Base-by-base conservation (phyloP, 257 asterid genomes). In the Verbascum thapsus region DNA sequence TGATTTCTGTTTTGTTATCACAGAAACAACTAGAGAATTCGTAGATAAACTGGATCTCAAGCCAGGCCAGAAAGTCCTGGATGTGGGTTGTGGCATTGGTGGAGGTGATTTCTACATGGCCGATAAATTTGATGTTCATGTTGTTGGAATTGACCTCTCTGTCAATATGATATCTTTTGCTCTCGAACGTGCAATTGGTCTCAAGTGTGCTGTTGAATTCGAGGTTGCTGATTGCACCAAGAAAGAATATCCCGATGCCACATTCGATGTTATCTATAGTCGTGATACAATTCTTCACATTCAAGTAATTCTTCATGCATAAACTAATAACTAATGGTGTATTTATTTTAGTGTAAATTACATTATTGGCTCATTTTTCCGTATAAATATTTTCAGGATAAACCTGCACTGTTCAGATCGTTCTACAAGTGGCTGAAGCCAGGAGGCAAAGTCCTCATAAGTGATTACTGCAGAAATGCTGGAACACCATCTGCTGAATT, bases 41-140 rank as follows among this genome's bases (percentile, higher is more conserved):
- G 96, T 90, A 5, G 81, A 68, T 68, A 79, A 74, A 70, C 77
- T 94, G 72, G 80, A 87, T 72, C 99, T 94, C 53, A 76, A 85
- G 80, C 84, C 95, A 44, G 96, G 98, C 18, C 95, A 94, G 72
- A 94, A 84, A 56, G 95, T 90, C 43, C 91, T 94, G 38, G 99
- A 94, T 64, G 97, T 94, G 58, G 99, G 99, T 15, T 94, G 99
- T 78, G 97, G 99, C 16, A 94, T 94, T 71, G 99, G 97, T 45
- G 99, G 99, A 66, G 99, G 99, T 35, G 95, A 94, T 68, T 87
- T 90, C 69, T 94, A 81, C 83, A 90, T 94, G 98, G 96, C 99
- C 32, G 92, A 94, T 9, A 77, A 82, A 42, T 90, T 78, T 8
- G 96, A 85, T 63, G 95, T 84, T 70, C 91, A 94, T 71, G 98